Evolutionary conservation across 2,329 filamentous ascomycete species (phyloP).

Genomic region (Phialemoniopsis sp.): DNA sequence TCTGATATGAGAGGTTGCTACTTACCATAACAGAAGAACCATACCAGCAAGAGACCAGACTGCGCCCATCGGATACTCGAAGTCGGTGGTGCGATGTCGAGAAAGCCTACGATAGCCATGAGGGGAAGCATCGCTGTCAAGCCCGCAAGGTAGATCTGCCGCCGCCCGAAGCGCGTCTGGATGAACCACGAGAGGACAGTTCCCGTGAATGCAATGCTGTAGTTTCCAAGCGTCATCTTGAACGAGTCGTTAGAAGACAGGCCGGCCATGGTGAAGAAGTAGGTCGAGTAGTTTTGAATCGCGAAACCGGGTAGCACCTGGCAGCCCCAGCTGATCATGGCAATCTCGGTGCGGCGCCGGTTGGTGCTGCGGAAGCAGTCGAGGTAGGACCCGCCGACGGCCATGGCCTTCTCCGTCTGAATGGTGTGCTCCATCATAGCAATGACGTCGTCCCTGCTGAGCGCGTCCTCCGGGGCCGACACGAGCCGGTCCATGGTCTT

Average conservation of each 20-base stretch:
- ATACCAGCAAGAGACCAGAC: slow-evolving; percentile 7
- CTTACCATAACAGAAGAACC: slow-evolving; percentile 9
- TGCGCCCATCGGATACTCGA: slow-evolving; percentile 1
- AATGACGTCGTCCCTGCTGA: slow-evolving; percentile 13
- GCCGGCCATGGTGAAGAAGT: slow-evolving; percentile 35
- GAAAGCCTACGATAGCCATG: slow-evolving; percentile 14
- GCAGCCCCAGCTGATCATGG: slow-evolving; percentile 42
- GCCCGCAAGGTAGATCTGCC: slow-evolving; percentile 44
- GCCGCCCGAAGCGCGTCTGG: slow-evolving; percentile 43
- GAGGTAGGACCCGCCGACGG: slow-evolving; percentile 36
- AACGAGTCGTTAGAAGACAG: slow-evolving; percentile 28
- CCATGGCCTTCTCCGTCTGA: slow-evolving; percentile 37
- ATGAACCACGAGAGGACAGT: slow-evolving; percentile 47
- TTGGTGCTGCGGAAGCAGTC: slow-evolving; percentile 51
- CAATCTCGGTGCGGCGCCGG: slow-evolving; percentile 48
- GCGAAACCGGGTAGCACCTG: slow-evolving; percentile 44
- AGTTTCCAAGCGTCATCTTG: slow-evolving; percentile 41
- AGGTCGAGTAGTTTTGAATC: slow-evolving; percentile 44
- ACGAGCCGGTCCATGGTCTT: too few species aligned
- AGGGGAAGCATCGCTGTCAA: slow-evolving; percentile 13
- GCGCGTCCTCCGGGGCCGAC: too few species aligned
- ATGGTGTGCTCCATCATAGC: slow-evolving; percentile 26
- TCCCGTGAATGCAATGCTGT: slow-evolving; percentile 45
- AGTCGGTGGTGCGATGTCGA: slow-evolving; percentile 1
- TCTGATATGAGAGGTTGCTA: too few species aligned